Conservation (phyloP, 495 filamentous ascomycete genomes). For the Acidiella bohemica region DNA sequence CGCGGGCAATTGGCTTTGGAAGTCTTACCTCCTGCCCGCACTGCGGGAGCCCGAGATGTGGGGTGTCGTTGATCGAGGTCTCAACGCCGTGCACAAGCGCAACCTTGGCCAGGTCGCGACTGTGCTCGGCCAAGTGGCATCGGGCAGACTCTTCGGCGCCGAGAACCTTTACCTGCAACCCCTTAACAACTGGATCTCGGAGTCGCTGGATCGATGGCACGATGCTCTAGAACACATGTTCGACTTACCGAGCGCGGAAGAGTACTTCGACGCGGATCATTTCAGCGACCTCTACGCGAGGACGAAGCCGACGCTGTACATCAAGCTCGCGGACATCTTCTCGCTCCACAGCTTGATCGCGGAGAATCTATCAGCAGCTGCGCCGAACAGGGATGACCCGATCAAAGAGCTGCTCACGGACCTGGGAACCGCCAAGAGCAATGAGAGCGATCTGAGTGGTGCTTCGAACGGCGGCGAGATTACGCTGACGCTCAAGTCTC, state of each 20-base stretch:
- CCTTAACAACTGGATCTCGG: conserved; percentile 75
- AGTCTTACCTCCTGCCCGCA: conserved; percentile 82
- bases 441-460: conserved; percentile 80
- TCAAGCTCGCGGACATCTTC: conserved; percentile 97
- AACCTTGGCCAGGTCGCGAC: conserved; percentile 87
- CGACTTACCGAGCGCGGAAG: conserved; percentile 72
- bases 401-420: conserved; percentile 85
- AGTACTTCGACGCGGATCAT: conserved; percentile 93
- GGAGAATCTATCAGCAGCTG: conserved; percentile 60
- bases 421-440: conserved; percentile 86
- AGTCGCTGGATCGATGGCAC: conserved; percentile 68
- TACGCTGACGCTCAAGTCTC: conserved; percentile 57
- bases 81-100: conserved; percentile 83
- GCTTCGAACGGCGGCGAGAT: conserved; percentile 67
- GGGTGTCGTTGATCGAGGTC: conserved; percentile 72
- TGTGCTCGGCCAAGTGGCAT: conserved; percentile 73
- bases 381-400: conserved; percentile 68
- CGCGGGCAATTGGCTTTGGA: conserved; percentile 83
- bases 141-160: conserved; percentile 74
- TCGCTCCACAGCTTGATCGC: conserved; percentile 84
- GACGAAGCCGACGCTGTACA: conserved; percentile 90
- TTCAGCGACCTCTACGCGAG: conserved; percentile 95
- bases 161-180: conserved; percentile 95
- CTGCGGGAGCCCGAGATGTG: conserved; percentile 74
- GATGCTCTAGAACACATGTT: conserved; percentile 50